phyloP scores from a whole-genome alignment of 768 basidiomycete genomes.

The Tricholoma furcatifolium region DNA sequence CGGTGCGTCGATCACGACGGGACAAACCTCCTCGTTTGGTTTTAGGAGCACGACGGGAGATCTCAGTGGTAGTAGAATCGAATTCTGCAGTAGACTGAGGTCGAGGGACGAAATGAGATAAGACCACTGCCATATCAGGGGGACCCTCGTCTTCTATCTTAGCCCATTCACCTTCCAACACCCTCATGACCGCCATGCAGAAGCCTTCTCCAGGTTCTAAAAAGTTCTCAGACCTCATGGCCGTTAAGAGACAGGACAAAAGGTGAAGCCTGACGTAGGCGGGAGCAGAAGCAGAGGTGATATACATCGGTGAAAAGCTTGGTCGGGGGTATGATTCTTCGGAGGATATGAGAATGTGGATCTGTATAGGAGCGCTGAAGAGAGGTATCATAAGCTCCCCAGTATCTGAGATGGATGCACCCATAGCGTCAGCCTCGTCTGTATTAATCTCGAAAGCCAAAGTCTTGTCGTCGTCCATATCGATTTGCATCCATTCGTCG shows the following conservation, averaged over 20 bases:
- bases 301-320: constrained; percentile 67
- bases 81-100: constrained; percentile 7
- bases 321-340: constrained; percentile 41
- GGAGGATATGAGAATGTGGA: constrained; percentile 63
- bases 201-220: constrained; percentile 71
- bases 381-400: constrained; percentile 59
- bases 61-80: constrained; percentile 7
- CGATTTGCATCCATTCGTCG: constrained; percentile 23
- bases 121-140: constrained; percentile 69
- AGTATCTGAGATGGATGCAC: constrained; percentile 46
- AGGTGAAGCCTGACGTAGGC: constrained; percentile 85
- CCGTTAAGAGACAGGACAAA: constrained; percentile 60
- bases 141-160: constrained; percentile 66
- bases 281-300: constrained; percentile 66
- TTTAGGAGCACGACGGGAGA: neutral
- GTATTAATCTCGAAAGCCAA: constrained; percentile 33
- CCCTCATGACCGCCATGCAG: constrained; percentile 65
- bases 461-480: constrained; percentile 2
- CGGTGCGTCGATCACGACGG: constrained; percentile 40
- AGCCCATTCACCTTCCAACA: constrained; percentile 72
- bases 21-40: constrained; percentile 20
- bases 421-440: constrained; percentile 55
- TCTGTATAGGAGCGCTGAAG: constrained; percentile 59
- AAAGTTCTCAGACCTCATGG: constrained; percentile 52
- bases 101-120: constrained; percentile 55